These are phyloP conservation scores for Acmispon strigosus DNA, from an alignment of 306 rosid species.

Conservation along the genomic window DNA sequence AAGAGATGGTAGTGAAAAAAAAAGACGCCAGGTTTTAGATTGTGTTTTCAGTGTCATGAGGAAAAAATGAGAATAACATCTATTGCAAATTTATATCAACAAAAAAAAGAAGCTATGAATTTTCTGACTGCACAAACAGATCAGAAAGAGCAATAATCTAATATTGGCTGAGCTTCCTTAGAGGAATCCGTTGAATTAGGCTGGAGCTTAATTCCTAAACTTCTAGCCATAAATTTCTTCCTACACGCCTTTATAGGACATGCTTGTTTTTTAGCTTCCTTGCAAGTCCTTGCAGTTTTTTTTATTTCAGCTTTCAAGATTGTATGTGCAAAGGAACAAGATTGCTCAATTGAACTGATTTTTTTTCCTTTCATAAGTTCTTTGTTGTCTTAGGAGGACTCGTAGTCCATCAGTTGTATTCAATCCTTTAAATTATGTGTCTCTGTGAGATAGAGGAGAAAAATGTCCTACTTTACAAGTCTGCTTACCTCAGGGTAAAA, in stretches of 20 bases:
- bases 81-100: background rate
- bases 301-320: background rate
- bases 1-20: background rate
- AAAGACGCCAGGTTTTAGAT: background rate
- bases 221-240: background rate
- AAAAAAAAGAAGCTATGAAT: background rate
- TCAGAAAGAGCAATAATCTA: background rate
- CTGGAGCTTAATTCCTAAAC: conserved; percentile 4
- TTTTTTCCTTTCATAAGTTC: background rate
- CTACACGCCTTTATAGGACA: background rate
- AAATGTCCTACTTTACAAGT: conserved; percentile 8
- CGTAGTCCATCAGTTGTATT: background rate
- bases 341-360: background rate
- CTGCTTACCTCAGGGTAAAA: conserved; percentile 79
- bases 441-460: too few species aligned
- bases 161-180: too few species aligned
- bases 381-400: background rate
- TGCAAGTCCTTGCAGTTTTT: background rate
- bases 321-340: background rate
- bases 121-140: background rate
- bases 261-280: background rate
- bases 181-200: background rate
- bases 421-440: too few species aligned
- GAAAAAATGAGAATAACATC: background rate
- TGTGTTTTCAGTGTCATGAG: background rate